Evolutionary conservation across 352 stramenopile genomes (phyloP).

Genomic region (Globisporangium recalcitrans): DNA sequence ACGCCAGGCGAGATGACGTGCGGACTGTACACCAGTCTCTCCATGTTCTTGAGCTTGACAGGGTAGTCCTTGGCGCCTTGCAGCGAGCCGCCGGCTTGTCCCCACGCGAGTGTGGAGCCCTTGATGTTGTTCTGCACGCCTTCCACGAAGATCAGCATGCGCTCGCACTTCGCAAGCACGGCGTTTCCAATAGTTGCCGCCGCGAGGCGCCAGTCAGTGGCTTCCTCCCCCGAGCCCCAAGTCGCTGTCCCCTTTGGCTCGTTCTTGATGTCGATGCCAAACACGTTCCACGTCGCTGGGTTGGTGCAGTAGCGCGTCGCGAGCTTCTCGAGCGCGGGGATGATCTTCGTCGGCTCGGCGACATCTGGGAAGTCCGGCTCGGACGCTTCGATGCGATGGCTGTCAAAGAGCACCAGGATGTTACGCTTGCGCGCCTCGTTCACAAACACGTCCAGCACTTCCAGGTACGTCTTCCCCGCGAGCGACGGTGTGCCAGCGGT

Average conservation of each 20-base stretch:
- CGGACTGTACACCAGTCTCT: slow-evolving; percentile 62
- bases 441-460: slow-evolving; percentile 56
- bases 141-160: slow-evolving; percentile 69
- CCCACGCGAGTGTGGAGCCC: slow-evolving; percentile 46
- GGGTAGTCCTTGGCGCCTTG: slow-evolving; percentile 55
- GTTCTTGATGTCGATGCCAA: slow-evolving; percentile 78
- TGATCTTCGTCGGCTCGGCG: slow-evolving; percentile 47
- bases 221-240: slow-evolving; percentile 50
- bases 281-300: slow-evolving; percentile 59
- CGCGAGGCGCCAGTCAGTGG: slow-evolving; percentile 64
- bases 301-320: slow-evolving; percentile 61
- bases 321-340: slow-evolving; percentile 44
- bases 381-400: slow-evolving; percentile 48
- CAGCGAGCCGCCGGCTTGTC: slow-evolving; percentile 53
- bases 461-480: slow-evolving; percentile 49
- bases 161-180: slow-evolving; percentile 52
- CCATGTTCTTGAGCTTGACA: slow-evolving; percentile 64
- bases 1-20: slow-evolving; percentile 62
- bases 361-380: slow-evolving; percentile 59
- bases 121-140: slow-evolving; percentile 70
- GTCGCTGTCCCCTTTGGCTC: slow-evolving; percentile 63
- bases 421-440: slow-evolving; percentile 51
- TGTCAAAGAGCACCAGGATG: slow-evolving; percentile 69
- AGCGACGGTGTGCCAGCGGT: slow-evolving; percentile 34
- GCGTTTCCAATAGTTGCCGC: slow-evolving; percentile 64